Conservation (phyloP, 371 early-diverging fungal species). For the Quaeritorhiza haematococci region DNA sequence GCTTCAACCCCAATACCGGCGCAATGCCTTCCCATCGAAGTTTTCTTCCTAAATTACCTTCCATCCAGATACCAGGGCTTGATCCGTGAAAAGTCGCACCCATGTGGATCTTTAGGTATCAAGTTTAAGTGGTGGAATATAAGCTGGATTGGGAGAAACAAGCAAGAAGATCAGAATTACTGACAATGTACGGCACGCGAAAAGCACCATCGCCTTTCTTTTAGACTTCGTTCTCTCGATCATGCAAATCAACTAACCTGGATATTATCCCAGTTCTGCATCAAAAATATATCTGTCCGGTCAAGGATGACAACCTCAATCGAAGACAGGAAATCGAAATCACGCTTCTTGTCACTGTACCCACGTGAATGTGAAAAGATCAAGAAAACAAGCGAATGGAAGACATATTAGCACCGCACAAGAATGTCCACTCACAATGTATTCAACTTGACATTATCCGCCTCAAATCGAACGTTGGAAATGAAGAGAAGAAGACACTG, state of each 20-base stretch:
- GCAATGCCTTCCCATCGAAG: no score
- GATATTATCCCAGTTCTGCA: conserved; percentile 98
- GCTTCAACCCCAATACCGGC: no score
- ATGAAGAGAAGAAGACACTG: conserved; percentile 1
- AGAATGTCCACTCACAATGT: neutral
- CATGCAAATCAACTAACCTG: conserved; percentile 11
- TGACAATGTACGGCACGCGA: neutral
- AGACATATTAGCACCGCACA: neutral
- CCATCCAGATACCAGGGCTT: conserved; percentile 79
- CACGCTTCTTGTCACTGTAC: conserved; percentile 70
- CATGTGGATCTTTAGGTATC: conserved; percentile 81
- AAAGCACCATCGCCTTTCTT: neutral
- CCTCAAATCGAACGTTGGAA: neutral
- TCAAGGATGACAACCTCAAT: conserved; percentile 87
- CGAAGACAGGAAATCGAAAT: conserved; percentile 89
- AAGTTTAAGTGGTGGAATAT: conserved; percentile 76
- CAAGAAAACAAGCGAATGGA: conserved; percentile 1
- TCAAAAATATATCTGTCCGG: conserved; percentile 76
- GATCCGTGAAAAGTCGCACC: conserved; percentile 91
- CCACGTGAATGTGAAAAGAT: neutral
- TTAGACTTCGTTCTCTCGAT: neutral
- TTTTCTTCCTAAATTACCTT: conserved; percentile 14
- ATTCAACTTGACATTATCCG: no score
- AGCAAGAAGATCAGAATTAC: conserved; percentile 1
- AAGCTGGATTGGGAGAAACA: conserved; percentile 32